Conservation (phyloP, 2,329 filamentous ascomycete genomes). For the Zarea fungicola region DNA sequence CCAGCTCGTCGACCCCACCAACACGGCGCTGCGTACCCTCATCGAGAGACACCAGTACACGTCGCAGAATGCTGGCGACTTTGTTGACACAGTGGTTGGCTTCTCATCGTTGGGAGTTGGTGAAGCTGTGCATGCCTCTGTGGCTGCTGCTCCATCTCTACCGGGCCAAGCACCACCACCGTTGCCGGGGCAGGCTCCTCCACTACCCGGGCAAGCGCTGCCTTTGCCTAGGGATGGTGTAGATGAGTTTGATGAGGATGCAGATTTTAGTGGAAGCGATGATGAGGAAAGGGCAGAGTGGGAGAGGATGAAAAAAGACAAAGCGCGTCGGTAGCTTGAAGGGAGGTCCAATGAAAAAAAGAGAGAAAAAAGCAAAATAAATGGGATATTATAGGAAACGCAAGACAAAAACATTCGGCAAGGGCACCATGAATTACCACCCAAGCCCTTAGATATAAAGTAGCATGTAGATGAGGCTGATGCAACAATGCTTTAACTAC, state of each 20-base stretch:
- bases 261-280: conserved; percentile 59
- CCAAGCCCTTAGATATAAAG: not conserved
- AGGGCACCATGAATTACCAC: conserved; percentile 2
- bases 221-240: conserved; percentile 3
- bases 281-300: conserved; percentile 59
- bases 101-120: conserved; percentile 51
- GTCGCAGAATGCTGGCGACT: conserved; percentile 52
- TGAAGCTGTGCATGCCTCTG: conserved; percentile 45
- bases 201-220: conserved; percentile 12
- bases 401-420: not conserved
- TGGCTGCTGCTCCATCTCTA: conserved; percentile 14
- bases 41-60: conserved; percentile 69
- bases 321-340: conserved; percentile 23
- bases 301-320: conserved; percentile 47
- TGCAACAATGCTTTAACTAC: not conserved
- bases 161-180: conserved; percentile 16
- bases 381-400: too few relatives aligned
- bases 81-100: conserved; percentile 35
- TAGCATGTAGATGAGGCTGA: conserved; percentile 2
- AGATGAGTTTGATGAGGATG: conserved; percentile 47
- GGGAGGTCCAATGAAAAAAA: not conserved
- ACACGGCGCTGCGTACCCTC: conserved; percentile 54
- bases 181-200: conserved; percentile 18
- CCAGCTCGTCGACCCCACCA: conserved; percentile 69
- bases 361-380: conserved; percentile 1